Percentiles rank a stretch among this genome's conserved stretches.
Conservation (phyloP, 192 early-diverging fungal genomes). For the Backusella mclennaniae region DNA sequence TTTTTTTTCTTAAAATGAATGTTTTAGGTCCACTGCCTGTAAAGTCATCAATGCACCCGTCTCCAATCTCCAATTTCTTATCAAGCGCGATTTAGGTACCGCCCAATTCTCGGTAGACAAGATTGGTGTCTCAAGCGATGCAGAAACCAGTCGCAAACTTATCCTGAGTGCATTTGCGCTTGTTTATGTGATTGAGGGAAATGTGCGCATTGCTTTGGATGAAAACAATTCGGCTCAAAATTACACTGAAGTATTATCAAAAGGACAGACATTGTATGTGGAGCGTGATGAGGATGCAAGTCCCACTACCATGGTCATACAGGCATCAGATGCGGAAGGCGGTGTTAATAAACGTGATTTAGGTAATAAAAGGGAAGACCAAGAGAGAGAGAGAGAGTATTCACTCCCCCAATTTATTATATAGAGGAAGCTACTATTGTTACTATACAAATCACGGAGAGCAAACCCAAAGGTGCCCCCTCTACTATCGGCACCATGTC, state of each 20-base stretch:
- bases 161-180: constrained; percentile 53
- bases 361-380: background rate
- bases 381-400: too few relatives aligned
- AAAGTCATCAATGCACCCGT: constrained; percentile 35
- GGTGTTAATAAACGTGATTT: constrained; percentile 23
- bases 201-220: constrained; percentile 29
- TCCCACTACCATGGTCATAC: constrained; percentile 49
- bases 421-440: constrained; percentile 28
- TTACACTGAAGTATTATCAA: constrained; percentile 15
- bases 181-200: constrained; percentile 58
- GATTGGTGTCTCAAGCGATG: constrained; percentile 35
- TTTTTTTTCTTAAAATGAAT: background rate
- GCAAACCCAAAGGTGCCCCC: constrained; percentile 11
- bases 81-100: constrained; percentile 31
- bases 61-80: constrained; percentile 28
- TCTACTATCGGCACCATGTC: constrained; percentile 18
- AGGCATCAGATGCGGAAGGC: constrained; percentile 26
- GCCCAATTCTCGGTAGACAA: constrained; percentile 35
- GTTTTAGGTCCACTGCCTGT: constrained; percentile 23
- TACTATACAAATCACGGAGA: constrained; percentile 30
- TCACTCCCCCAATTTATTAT: background rate
- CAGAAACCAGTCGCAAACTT: constrained; percentile 40
- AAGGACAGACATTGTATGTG: constrained; percentile 53
- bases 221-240: constrained; percentile 23
- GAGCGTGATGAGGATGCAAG: constrained; percentile 56